These are phyloP conservation scores for Plasmodium gonderi DNA, from an alignment of 169 alveolate genomes.

Conservation along the genomic window DNA sequence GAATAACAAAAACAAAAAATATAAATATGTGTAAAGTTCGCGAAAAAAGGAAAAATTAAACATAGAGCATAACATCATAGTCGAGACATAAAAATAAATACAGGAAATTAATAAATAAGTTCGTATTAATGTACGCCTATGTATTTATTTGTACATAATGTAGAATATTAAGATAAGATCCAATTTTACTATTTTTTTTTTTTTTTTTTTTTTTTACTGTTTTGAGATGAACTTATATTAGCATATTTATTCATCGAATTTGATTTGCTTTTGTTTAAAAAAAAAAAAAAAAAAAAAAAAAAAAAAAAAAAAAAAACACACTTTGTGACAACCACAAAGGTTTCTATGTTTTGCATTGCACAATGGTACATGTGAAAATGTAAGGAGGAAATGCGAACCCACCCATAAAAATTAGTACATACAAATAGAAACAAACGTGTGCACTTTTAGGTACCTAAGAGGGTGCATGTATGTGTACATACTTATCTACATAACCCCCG, in stretches of 20 bases:
- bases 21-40: background rate
- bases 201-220: background rate
- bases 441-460: background rate
- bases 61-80: background rate
- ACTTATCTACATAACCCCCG: background rate
- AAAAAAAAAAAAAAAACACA: background rate
- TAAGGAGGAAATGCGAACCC: background rate
- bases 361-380: background rate
- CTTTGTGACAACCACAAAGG: background rate
- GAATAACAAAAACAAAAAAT: background rate
- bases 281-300: too few species aligned
- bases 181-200: background rate
- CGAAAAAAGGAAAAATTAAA: background rate
- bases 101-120: background rate
- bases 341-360: background rate
- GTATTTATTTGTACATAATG: conserved; percentile 1
- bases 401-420: background rate
- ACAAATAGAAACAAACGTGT: background rate
- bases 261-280: background rate
- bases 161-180: background rate
- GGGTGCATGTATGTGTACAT: background rate
- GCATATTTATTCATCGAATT: background rate
- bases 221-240: background rate
- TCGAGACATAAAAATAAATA: background rate
- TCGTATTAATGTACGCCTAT: background rate